These are phyloP conservation scores for Agrocybe praecox DNA, from an alignment of 768 basidiomycete genomes.

Conservation along the genomic window DNA sequence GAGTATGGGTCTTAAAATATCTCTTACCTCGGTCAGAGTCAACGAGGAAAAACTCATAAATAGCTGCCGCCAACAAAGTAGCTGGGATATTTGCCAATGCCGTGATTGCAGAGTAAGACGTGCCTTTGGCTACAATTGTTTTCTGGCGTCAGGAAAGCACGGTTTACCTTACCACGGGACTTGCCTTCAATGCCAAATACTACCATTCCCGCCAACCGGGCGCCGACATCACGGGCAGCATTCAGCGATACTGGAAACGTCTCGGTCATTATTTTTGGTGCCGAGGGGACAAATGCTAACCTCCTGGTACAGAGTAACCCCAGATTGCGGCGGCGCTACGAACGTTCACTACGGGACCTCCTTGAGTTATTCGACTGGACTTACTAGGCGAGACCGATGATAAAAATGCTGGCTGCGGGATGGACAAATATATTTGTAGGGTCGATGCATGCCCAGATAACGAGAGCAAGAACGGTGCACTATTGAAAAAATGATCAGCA, in stretches of 20 bases:
- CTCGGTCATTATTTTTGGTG: background rate
- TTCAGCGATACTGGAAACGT: slow-evolving; percentile 55
- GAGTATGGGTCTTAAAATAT: background rate
- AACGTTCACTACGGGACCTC: slow-evolving; percentile 1
- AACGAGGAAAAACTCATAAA: slow-evolving; percentile 60
- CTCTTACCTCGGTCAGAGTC: slow-evolving; percentile 62
- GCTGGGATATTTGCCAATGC: slow-evolving; percentile 71
- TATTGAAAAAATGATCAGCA: slow-evolving; percentile 5
- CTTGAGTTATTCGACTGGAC: slow-evolving; percentile 18
- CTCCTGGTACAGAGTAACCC: slow-evolving; percentile 55
- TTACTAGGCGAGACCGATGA: slow-evolving; percentile 63
- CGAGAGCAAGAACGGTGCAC: slow-evolving; percentile 48
- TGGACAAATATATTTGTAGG: slow-evolving; percentile 62
- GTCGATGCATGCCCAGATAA: slow-evolving; percentile 56
- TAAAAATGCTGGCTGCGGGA: slow-evolving; percentile 51
- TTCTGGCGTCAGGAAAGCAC: background rate
- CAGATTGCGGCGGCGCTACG: slow-evolving; percentile 59
- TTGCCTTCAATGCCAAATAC: slow-evolving; percentile 56
- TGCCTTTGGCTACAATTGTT: slow-evolving; percentile 44
- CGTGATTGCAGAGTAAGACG: slow-evolving; percentile 60
- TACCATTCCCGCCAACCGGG: slow-evolving; percentile 59
- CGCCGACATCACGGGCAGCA: slow-evolving; percentile 69
- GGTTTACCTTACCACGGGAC: background rate
- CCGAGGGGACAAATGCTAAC: slow-evolving; percentile 31
- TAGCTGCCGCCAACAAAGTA: slow-evolving; percentile 50